A percentile compares a stretch with the other conserved stretches of the same genome.
Conservation (phyloP, 2,329 filamentous ascomycete genomes). For the Zarea fungicola region DNA sequence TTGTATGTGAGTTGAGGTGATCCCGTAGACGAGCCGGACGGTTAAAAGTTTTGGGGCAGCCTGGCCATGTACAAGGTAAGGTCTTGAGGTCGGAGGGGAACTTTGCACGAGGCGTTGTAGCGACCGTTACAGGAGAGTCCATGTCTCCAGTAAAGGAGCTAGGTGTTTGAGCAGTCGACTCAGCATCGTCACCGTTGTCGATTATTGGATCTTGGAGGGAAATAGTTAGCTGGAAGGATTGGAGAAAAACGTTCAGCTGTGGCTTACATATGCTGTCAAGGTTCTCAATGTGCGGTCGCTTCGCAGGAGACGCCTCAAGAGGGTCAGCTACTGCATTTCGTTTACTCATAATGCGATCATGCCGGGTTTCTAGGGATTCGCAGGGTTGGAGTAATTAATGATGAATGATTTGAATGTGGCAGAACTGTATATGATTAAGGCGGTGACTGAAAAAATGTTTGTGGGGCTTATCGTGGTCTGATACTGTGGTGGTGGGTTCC, state of each 20-base stretch:
- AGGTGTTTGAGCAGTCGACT: constrained; percentile 27
- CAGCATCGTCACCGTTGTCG: constrained; percentile 31
- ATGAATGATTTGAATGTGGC: constrained; percentile 19
- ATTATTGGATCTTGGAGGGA: constrained; percentile 20
- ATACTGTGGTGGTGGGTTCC: constrained; percentile 11
- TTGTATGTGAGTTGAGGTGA: constrained; percentile 79
- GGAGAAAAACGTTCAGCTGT: neutral
- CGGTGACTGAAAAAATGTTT: constrained; percentile 29
- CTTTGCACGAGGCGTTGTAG: constrained; percentile 41
- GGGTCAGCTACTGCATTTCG: constrained; percentile 23
- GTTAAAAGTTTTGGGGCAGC: constrained; percentile 80
- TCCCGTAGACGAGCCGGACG: constrained; percentile 74
- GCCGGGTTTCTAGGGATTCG: neutral
- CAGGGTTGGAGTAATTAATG: constrained; percentile 11
- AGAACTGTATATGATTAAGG: constrained; percentile 28
- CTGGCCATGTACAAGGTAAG: constrained; percentile 66
- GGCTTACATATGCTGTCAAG: constrained; percentile 20
- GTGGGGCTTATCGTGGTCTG: constrained; percentile 19
- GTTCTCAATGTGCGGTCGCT: constrained; percentile 20
- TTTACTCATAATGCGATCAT: constrained; percentile 28
- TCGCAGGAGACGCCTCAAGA: constrained; percentile 22
- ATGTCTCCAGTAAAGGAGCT: constrained; percentile 24
- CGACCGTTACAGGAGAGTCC: constrained; percentile 28
- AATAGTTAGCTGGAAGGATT: neutral
- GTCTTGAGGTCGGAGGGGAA: constrained; percentile 72